These are phyloP conservation scores for Colletotrichum orchidophilum DNA, from an alignment of 2,329 filamentous ascomycete species.

Conservation along the genomic window DNA sequence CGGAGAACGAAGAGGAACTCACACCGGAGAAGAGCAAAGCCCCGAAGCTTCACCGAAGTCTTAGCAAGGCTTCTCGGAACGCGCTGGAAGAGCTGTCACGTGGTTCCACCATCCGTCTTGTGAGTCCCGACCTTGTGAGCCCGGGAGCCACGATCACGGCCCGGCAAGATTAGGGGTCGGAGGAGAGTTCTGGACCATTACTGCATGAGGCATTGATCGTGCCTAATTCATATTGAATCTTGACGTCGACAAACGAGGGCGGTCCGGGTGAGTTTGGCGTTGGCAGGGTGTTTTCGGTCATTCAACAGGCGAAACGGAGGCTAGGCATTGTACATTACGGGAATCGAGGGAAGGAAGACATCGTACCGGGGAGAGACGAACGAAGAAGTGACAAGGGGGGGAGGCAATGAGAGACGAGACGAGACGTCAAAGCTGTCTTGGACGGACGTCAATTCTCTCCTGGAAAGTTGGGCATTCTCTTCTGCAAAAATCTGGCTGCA, in stretches of 20 bases:
- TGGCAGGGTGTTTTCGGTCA: constrained; percentile 30
- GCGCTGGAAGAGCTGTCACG: constrained; percentile 31
- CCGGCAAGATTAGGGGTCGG: constrained; percentile 9
- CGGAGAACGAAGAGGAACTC: background rate
- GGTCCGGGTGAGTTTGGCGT: constrained; percentile 28
- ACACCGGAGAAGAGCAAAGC: constrained; percentile 1
- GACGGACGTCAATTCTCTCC: background rate
- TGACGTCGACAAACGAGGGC: constrained; percentile 32
- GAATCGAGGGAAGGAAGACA: background rate
- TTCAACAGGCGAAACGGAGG: constrained; percentile 32
- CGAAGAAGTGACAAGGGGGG: background rate
- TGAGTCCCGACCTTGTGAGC: constrained; percentile 31
- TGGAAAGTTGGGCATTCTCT: background rate
- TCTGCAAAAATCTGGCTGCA: constrained; percentile 18
- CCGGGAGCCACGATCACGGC: constrained; percentile 32
- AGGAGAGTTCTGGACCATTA: background rate
- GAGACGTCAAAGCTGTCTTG: background rate
- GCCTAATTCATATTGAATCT: constrained; percentile 6
- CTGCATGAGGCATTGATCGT: background rate
- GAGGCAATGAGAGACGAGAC: background rate
- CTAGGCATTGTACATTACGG: constrained; percentile 32
- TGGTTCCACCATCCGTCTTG: constrained; percentile 31
- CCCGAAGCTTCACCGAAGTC: constrained; percentile 22
- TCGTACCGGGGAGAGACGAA: background rate
- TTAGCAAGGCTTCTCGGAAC: constrained; percentile 34